Evolutionary conservation across 108 stramenopile species (phyloP).

Genomic region (Cyclotella baltica): DNA sequence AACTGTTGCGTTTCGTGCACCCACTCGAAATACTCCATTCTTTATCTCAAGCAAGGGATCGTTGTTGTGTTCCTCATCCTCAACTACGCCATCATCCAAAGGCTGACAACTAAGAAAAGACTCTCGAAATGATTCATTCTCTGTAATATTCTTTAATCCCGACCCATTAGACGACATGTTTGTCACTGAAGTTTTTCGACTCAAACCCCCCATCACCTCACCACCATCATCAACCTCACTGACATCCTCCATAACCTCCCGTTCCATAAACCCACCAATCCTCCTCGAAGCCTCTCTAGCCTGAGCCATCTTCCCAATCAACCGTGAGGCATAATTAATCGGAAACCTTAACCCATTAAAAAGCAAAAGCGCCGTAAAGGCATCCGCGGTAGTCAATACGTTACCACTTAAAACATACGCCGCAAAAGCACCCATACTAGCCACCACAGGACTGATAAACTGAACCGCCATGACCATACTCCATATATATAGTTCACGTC

Average conservation of each 20-base stretch:
- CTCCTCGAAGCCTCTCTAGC: conserved; percentile 66
- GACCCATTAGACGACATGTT: not conserved
- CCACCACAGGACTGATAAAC: conserved; percentile 75
- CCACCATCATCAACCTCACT: not conserved
- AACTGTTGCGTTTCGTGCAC: not conserved
- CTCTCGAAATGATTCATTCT: not conserved
- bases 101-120: not conserved
- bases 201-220: not conserved
- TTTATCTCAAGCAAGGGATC: conserved; percentile 5
- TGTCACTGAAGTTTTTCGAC: not conserved
- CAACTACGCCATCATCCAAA: not conserved
- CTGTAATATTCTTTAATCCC: not conserved
- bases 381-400: conserved; percentile 72
- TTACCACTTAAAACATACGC: conserved; percentile 67
- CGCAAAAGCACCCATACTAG: conserved; percentile 72
- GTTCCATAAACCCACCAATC: conserved; percentile 61
- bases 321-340: conserved; percentile 82
- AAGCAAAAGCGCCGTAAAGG: conserved; percentile 79
- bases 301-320: conserved; percentile 76
- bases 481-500: conserved; percentile 78
- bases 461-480: conserved; percentile 74
- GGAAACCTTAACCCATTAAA: conserved; percentile 86
- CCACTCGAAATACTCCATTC: conserved; percentile 25
- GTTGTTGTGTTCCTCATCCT: not conserved
- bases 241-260: conserved; percentile 38